Evolutionary conservation across 192 early-diverging fungal species (phyloP), one percentile per base, ranked within the genome.

Genomic region (Backusella macrospora): DNA sequence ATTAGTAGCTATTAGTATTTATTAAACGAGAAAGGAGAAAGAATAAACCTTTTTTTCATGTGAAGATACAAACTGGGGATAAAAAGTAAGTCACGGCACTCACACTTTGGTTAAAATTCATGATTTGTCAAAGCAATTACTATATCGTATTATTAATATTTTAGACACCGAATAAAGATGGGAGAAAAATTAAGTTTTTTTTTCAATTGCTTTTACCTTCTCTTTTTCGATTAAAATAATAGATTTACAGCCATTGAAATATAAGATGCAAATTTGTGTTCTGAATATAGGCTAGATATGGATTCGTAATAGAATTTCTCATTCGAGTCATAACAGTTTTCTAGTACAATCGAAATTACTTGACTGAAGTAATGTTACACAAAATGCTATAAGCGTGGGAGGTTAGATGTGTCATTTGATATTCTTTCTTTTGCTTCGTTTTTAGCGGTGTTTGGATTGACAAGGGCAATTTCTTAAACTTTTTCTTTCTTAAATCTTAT

Each of bases 11-110:
- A 49, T 59, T 59, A 59, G 7, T 23, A 59, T 13, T 26, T 8
- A 3, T 34, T 34, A 21, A 48, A 55, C 42, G 29, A 72, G 83
- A 73, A 52, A 68, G 39, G 26, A 39, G 26, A 72, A 64, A 34
- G 43, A 38, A 71, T 39, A 23, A 29, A 71, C 12, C 52, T 59
- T 59, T 59, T 34, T 34, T 59, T 59, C 52, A 59, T 59, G 52
- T 59, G 52, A 59, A 59, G 52, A 59, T 26, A 26, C 10, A 59
- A 59, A 12, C 52, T 59, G 52, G 52, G 52, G 52, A 59, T 3
- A 59, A 26, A 59, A 59, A 59, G 21, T 12, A 59, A 59, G 52
- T 59, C 52, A 59, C 52, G 21, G 52, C 52, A 5, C 52, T 59
- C 52, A 59, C 52, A 26, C 2, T 26, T 34, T 59, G 12, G 21